Base-by-base conservation (phyloP, 2,329 filamentous ascomycete species). In the Talaromyces marneffei region DNA sequence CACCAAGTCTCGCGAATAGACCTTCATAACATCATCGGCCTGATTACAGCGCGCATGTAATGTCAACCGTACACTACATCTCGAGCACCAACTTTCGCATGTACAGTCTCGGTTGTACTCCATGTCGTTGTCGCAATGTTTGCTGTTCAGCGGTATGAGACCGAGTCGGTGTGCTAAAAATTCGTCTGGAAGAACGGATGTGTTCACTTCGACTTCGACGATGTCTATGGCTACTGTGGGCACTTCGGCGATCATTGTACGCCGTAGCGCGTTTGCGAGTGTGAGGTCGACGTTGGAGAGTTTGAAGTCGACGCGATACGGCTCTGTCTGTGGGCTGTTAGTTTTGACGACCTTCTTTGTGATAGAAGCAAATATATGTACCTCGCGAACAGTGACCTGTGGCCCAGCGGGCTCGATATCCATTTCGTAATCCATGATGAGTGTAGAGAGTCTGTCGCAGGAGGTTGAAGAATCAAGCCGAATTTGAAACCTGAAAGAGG, bases 191-290 rank as follows among this genome's bases (percentile, higher is more conserved):
- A 97, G 86, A 4, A 97, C 92, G n/a, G 92, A 95, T 62, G 89
- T 96, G 81, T 99, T 99, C 70, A 84, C 85, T 72, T 95, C 88
- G 66, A 99, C 87, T 75, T 97, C 91, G 65, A 97, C 92, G 14
- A 96, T 85, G 72, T 99, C 93, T 75, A 97, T 92, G 65, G 94
- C 92, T 69, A 97, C 87, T 25, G 91, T 97, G 10, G 93, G 92
- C 63, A 99, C 90, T 78, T 99, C 93, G 70, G 91, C 90, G 66
- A 96, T 87, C 79, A 97, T 93, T 62, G 91, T 84, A 72, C 93
- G 90, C 65, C 93, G 92, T 64, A 97, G 79, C 50, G 92, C 89
- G 81, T 99, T 99, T 70, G 93, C 93, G 69, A 97, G 91, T 65
- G 92, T 85, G 62, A 97, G 87, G 73, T 96, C 91, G 70, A 93